Evolutionary conservation across 257 asterid genomes (phyloP).

Genomic region (Coffea eugenioides): DNA sequence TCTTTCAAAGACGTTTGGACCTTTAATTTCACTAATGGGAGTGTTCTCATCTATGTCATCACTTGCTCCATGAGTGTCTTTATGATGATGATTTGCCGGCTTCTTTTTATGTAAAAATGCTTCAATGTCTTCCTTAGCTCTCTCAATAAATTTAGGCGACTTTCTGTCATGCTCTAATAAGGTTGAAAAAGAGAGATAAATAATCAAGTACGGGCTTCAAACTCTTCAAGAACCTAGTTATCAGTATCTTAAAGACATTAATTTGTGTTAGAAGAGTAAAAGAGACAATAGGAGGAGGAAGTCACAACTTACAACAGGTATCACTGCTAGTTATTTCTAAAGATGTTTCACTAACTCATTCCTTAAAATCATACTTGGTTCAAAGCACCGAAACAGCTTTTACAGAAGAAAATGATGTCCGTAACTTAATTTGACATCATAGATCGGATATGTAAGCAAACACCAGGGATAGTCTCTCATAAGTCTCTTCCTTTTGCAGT

Average conservation of each 20-base stretch:
- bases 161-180: conserved; percentile 34
- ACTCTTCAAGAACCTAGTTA: not conserved
- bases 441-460: not conserved
- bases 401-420: not conserved
- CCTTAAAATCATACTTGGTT: not conserved
- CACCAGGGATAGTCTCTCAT: not conserved
- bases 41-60: conserved; percentile 57
- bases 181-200: not conserved
- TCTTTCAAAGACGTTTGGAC: conserved; percentile 71
- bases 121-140: conserved; percentile 34
- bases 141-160: conserved; percentile 26
- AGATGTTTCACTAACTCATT: not conserved
- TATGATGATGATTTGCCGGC: conserved; percentile 40
- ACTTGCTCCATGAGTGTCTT: conserved; percentile 79
- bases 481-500: not conserved
- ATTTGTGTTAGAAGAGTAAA: not conserved
- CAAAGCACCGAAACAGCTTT: not conserved
- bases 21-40: conserved; percentile 51
- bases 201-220: not conserved
- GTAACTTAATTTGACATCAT: not conserved
- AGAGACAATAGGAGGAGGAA: not conserved
- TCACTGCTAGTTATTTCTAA: not conserved
- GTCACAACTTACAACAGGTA: too few relatives aligned
- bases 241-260: not conserved
- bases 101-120: conserved; percentile 27